Evolutionary conservation across 2,329 filamentous ascomycete genomes (phyloP).

Genomic region (Pseudocercospora eumusae): DNA sequence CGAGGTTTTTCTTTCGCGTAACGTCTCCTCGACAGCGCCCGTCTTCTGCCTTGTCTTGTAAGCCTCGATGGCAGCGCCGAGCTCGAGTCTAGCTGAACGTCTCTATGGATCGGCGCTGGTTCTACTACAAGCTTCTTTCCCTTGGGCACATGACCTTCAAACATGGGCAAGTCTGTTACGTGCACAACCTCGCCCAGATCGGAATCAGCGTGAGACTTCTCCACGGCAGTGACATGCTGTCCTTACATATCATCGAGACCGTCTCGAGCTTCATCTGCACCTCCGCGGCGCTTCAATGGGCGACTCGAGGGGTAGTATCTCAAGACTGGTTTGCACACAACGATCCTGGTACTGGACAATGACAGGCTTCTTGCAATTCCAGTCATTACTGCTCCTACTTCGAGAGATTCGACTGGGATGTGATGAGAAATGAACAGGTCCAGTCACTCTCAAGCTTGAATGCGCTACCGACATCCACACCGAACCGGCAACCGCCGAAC

Average conservation of each 20-base stretch:
- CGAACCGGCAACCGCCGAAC: neutral
- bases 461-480: neutral
- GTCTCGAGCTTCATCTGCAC: neutral
- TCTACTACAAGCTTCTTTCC: neutral
- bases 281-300: neutral
- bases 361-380: too few relatives aligned
- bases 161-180: neutral
- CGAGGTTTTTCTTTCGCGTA: neutral
- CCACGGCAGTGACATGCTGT: neutral
- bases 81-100: neutral
- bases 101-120: neutral
- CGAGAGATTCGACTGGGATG: too few relatives aligned
- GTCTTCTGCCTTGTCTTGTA: too few relatives aligned
- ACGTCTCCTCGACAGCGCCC: neutral
- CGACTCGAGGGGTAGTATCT: neutral
- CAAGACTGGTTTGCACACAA: neutral
- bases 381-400: too few relatives aligned
- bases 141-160: neutral
- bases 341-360: too few relatives aligned
- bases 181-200: neutral
- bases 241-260: neutral
- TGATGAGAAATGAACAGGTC: too few relatives aligned
- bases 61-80: neutral
- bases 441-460: neutral
- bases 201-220: neutral